Evolutionary conservation across 768 basidiomycete genomes (phyloP).

Genomic region (Rhodocollybia butyracea): DNA sequence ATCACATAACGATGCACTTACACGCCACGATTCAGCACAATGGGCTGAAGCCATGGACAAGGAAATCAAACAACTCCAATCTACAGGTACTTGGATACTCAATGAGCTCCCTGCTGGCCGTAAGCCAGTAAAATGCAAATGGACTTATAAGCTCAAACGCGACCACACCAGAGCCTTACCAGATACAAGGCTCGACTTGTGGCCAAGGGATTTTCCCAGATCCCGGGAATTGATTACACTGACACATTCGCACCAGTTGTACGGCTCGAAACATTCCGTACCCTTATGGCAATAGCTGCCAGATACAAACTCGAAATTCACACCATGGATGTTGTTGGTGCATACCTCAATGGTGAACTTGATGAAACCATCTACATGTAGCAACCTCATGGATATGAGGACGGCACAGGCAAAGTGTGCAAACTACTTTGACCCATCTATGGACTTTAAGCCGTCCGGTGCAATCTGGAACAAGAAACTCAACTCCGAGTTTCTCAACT

Average conservation of each 20-base stretch:
- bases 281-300: conserved; percentile 30
- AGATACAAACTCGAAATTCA: conserved; percentile 29
- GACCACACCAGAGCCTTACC: conserved; percentile 27
- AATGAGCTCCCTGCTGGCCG: no score
- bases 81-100: no score
- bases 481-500: conserved; percentile 8
- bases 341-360: conserved; percentile 28
- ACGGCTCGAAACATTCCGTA: conserved; percentile 24
- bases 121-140: conserved; percentile 24
- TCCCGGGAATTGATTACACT: conserved; percentile 32
- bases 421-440: conserved; percentile 17
- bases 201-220: conserved; percentile 33
- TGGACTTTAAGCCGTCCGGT: conserved; percentile 24
- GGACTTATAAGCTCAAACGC: conserved; percentile 33
- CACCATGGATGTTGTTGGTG: conserved; percentile 36
- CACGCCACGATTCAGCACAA: background rate
- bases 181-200: conserved; percentile 30
- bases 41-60: no score
- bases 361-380: conserved; percentile 31
- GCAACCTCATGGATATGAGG: conserved; percentile 21
- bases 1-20: conserved; percentile 18
- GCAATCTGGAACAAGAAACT: conserved; percentile 25
- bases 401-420: conserved; percentile 10
- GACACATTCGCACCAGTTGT: conserved; percentile 28
- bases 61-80: no score